A percentile compares a stretch with the other conserved stretches of the same genome.
These are phyloP conservation scores for Odontarrhena argentea DNA, from an alignment of 345 rosid species.

Conservation along the genomic window DNA sequence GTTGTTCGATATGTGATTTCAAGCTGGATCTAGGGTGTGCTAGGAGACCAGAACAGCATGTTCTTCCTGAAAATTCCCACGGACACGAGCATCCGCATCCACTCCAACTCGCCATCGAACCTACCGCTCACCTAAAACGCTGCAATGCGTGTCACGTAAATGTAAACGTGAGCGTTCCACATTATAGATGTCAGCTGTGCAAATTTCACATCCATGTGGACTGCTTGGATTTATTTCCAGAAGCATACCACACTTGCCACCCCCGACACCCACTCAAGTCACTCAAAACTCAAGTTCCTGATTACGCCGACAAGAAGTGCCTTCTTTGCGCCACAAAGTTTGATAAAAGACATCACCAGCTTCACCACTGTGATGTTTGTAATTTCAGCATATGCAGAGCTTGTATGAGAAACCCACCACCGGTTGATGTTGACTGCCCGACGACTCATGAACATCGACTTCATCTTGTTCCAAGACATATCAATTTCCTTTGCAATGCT, in stretches of 20 bases:
- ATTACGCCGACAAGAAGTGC: not conserved
- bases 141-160: not conserved
- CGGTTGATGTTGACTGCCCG: not conserved
- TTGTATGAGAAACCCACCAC: conserved; percentile 6
- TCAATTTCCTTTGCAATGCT: conserved; percentile 23
- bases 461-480: conserved; percentile 8
- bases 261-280: conserved; percentile 21
- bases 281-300: not conserved
- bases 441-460: conserved; percentile 20
- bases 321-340: not conserved
- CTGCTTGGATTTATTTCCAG: not conserved
- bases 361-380: conserved; percentile 23
- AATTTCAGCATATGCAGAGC: conserved; percentile 1
- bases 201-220: not conserved
- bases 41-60: not conserved
- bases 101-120: not conserved
- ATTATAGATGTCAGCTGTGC: not conserved
- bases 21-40: conserved; percentile 12
- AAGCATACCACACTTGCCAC: conserved; percentile 21
- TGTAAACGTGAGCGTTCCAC: not conserved
- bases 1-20: conserved; percentile 16
- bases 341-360: accelerated
- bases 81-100: conserved; percentile 17
- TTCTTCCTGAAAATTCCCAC: not conserved
- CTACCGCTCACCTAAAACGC: too few species aligned